Percentiles rank a stretch among this genome's conserved stretches.
phyloP scores from a whole-genome alignment of 495 filamentous ascomycete species.

The Aspergillus hancockii region DNA sequence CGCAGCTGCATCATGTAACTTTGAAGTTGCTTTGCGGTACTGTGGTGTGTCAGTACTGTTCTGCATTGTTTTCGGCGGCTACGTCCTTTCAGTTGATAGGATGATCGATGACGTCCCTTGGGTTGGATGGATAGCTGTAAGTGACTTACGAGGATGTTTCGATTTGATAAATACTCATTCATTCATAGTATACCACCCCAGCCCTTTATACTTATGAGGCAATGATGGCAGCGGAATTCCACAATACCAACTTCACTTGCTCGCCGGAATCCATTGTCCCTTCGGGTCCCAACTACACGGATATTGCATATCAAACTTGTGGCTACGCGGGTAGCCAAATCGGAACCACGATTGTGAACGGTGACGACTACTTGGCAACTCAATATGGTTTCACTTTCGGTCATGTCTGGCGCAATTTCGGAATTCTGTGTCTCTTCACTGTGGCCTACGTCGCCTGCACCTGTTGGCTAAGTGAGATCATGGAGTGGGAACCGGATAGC shows the following conservation, averaged over 20 bases:
- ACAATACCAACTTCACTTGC: constrained; percentile 43
- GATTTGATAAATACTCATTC: not conserved
- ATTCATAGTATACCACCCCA: constrained; percentile 58
- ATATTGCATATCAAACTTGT: constrained; percentile 59
- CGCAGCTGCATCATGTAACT: constrained; percentile 41
- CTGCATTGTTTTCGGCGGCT: constrained; percentile 39
- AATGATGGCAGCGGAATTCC: constrained; percentile 58
- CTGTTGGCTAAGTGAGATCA: constrained; percentile 60
- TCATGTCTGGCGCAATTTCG: constrained; percentile 67
- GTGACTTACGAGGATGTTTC: constrained; percentile 17
- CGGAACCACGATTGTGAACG: constrained; percentile 50
- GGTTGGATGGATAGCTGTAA: constrained; percentile 41
- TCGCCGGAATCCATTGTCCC: constrained; percentile 57
- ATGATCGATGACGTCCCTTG: constrained; percentile 40
- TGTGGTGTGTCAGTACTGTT: constrained; percentile 37
- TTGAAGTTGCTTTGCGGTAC: constrained; percentile 41
- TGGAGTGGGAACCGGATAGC: constrained; percentile 59
- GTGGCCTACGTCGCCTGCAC: constrained; percentile 53
- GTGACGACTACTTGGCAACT: constrained; percentile 51
- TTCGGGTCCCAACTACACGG: constrained; percentile 54
- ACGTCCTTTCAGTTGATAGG: constrained; percentile 38
- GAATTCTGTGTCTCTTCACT: constrained; percentile 63
- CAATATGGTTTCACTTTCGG: constrained; percentile 56
- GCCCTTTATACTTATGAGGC: constrained; percentile 69
- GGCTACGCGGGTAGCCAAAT: constrained; percentile 51